Conservation (phyloP, 2,329 filamentous ascomycete species). For the Nemania sp. region DNA sequence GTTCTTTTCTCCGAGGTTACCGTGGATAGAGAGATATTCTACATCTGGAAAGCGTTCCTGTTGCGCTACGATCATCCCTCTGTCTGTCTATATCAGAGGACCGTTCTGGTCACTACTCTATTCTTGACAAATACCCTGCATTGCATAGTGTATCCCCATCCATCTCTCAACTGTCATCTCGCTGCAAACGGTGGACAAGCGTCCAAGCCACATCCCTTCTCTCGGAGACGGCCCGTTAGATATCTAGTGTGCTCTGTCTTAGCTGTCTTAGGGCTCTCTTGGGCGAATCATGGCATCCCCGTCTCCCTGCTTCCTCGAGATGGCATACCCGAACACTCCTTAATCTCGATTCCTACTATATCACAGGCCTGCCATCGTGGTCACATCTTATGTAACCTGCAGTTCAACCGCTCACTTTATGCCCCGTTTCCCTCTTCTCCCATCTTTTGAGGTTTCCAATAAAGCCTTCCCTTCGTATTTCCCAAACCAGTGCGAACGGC, state of each 20-base stretch:
- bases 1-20: conserved; percentile 11
- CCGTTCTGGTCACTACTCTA: background rate
- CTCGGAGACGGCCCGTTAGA: conserved; percentile 20
- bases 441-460: background rate
- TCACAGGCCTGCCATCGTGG: conserved; percentile 5
- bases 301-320: conserved; percentile 27
- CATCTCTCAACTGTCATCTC: conserved; percentile 3
- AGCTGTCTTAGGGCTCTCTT: conserved; percentile 25
- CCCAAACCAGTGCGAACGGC: background rate
- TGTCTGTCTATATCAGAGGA: conserved; percentile 7
- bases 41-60: conserved; percentile 24
- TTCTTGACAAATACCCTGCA: conserved; percentile 23
- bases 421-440: conserved; percentile 21
- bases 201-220: conserved; percentile 28
- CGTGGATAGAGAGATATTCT: background rate
- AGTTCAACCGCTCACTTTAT: conserved; percentile 30
- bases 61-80: conserved; percentile 8
- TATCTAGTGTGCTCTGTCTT: background rate
- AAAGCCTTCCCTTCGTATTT: background rate
- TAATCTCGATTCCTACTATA: conserved; percentile 11
- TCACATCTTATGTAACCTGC: conserved; percentile 27
- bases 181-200: conserved; percentile 22
- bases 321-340: conserved; percentile 23
- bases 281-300: conserved; percentile 29
- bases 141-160: conserved; percentile 16